Conservation (phyloP, 805 yeast genomes). For the Saccharomyces eubayanus region DNA sequence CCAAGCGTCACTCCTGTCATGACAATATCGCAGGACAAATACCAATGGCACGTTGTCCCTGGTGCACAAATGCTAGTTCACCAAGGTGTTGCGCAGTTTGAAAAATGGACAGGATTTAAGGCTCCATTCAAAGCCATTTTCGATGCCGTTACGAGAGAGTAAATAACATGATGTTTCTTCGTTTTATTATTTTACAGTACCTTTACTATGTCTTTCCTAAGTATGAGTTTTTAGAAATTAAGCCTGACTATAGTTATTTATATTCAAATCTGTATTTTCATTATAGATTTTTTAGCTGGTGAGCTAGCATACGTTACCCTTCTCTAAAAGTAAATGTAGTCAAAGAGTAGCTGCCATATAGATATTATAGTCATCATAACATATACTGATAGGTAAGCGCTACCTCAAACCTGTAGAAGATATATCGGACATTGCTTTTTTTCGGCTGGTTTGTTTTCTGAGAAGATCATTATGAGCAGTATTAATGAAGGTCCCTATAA, state of each 20-base stretch:
- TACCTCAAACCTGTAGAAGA: background rate
- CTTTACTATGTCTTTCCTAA: background rate
- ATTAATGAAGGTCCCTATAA: constrained; percentile 29
- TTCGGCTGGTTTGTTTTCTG: background rate
- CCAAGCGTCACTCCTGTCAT: constrained; percentile 82
- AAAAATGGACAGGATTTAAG: constrained; percentile 57
- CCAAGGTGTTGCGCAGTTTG: constrained; percentile 87
- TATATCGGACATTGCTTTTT: background rate
- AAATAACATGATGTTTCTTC: background rate
- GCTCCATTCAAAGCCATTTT: constrained; percentile 59
- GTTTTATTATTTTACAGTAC: background rate
- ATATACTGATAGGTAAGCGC: background rate
- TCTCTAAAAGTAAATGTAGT: background rate
- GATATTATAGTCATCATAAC: background rate
- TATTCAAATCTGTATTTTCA: background rate
- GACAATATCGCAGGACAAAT: constrained; percentile 57
- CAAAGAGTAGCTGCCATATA: background rate
- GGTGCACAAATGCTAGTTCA: constrained; percentile 89
- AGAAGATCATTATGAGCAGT: background rate
- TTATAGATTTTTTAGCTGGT: background rate
- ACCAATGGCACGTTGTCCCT: constrained; percentile 72
- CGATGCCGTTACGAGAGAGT: constrained; percentile 44
- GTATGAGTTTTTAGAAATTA: background rate
- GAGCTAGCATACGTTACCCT: background rate
- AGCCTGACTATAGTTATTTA: background rate